phyloP scores from a whole-genome alignment of 345 rosid genomes.

The Murraya koenigii region DNA sequence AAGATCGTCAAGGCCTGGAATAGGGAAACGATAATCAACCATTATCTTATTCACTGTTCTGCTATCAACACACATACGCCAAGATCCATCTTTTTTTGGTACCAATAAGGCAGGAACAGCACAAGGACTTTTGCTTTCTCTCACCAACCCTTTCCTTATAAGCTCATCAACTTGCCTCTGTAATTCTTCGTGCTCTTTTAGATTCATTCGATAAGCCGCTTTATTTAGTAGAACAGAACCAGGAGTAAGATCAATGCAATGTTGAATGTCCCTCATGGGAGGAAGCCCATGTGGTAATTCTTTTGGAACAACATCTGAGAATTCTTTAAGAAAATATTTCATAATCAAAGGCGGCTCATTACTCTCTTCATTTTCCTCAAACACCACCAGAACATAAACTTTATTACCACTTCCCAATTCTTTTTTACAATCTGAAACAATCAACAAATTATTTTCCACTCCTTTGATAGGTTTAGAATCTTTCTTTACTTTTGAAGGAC shows the following conservation, averaged over 20 bases:
- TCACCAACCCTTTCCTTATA: not conserved
- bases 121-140: not conserved
- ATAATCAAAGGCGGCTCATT: not conserved
- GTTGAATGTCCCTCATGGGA: not conserved
- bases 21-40: not conserved
- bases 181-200: not conserved
- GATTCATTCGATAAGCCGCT: not conserved
- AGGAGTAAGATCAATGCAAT: not conserved
- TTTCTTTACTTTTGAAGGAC: no score
- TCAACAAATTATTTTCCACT: no score
- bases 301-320: not conserved
- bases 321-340: not conserved
- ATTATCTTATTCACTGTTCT: not conserved
- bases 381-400: not conserved
- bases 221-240: not conserved
- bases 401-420: not conserved
- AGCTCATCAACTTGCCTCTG: not conserved
- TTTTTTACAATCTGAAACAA: no score
- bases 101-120: not conserved
- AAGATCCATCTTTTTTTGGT: not conserved
- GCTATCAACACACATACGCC: not conserved
- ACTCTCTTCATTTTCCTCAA: not conserved
- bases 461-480: no score
- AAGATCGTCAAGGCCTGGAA: not conserved
- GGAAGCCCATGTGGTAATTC: not conserved